Evolutionary conservation across 805 yeast species (phyloP), one percentile per base, ranked within the genome.

Genomic region (Candida ipomoeae): DNA sequence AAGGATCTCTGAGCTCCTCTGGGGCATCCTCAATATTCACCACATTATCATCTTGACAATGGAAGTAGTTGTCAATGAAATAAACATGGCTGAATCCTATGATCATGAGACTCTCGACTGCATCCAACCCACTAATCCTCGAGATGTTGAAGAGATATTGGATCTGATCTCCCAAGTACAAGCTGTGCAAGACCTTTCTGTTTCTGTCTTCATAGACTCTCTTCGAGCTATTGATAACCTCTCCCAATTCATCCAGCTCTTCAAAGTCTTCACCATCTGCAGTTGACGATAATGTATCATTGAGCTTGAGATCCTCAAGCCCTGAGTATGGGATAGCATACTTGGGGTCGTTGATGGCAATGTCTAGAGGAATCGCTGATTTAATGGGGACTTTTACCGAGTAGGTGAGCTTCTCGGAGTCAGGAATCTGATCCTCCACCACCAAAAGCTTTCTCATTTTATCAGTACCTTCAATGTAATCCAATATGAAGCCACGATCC

Each of bases 91-190:
- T 70, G 3, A 74, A 68, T 0, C 96, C 96, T 36, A 84, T 63
- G 26, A 89, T 85, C 64, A 89, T 68, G 36, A 89, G 73, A 14
- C 92, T 87, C 60, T 89, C 96, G 15, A 78, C 71, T 2, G 90
- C 82, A 31, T 83, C 87, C n/a, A 89, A 68, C 0, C 96, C 96
- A 50, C 84, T 69, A 18, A 90, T 80, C 44, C 83, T 81, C 48
- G 91, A 81, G 1, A 87, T 82, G 62, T 89, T 89, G 84, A 88
- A 84, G 15, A 89, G 67, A 13, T 80, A 80, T n/a, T 71, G 77
- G 21, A 90, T 87, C 42, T 76, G 77, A 62, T 89, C 97, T 14
- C 87, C 87, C 46, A 81, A 77, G 56, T 70, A 82, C 48, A 89
- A 68, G 57, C 87, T 79, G 51, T 91, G 75, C 18, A 89, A 67